Evolutionary conservation across 208 protist species (phyloP).

Genomic region (Naegleria gruberi): DNA sequence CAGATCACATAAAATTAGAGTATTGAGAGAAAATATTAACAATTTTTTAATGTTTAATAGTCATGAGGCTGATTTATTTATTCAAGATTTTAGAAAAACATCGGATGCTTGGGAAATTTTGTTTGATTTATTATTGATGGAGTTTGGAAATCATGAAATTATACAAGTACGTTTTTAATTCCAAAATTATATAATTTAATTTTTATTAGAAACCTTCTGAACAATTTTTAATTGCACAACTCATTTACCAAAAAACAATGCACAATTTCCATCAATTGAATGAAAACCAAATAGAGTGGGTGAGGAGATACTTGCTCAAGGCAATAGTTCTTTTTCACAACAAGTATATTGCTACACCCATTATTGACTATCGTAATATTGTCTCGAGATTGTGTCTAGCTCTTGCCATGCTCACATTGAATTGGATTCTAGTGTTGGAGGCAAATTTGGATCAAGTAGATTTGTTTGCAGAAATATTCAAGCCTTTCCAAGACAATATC

Average conservation of each 20-base stretch:
- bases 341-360: background rate
- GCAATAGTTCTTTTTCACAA: background rate
- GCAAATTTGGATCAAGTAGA: background rate
- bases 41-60: background rate
- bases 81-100: background rate
- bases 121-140: background rate
- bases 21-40: background rate
- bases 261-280: background rate
- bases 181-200: background rate
- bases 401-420: background rate
- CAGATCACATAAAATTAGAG: too few species aligned
- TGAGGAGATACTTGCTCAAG: background rate
- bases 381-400: background rate
- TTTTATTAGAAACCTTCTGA: too few species aligned
- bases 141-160: background rate
- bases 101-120: background rate
- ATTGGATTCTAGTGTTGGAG: background rate
- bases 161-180: background rate
- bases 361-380: background rate
- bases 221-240: too few species aligned
- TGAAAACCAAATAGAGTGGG: background rate
- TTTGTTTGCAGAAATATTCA: background rate
- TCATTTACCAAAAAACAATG: too few species aligned
- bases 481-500: too few species aligned
- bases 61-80: background rate